These are phyloP conservation scores for Aethionema arabicum DNA, from an alignment of 345 rosid genomes.

Conservation along the genomic window DNA sequence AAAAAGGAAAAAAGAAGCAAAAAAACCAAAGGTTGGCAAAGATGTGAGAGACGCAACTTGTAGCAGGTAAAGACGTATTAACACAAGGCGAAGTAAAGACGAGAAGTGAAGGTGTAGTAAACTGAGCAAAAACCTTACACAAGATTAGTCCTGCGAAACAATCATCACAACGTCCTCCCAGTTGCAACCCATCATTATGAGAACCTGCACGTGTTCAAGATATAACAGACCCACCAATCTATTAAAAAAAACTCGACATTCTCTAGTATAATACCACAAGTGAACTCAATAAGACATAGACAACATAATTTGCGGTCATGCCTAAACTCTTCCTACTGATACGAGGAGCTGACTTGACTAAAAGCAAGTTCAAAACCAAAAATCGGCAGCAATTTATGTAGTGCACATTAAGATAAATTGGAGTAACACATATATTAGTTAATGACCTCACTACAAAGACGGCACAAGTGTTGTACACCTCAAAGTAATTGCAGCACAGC, in stretches of 20 bases:
- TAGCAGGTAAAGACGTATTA: not conserved
- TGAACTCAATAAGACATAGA: not conserved
- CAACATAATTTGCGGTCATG: not conserved
- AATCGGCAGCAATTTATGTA: not conserved
- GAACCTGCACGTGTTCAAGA: slow-evolving; percentile 19
- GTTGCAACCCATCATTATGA: slow-evolving; percentile 9
- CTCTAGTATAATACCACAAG: not conserved
- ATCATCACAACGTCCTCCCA: slow-evolving; percentile 14
- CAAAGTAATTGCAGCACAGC: slow-evolving; percentile 24
- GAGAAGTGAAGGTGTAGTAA: not conserved
- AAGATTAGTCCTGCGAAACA: slow-evolving; percentile 1
- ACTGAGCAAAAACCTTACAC: slow-evolving; percentile 1
- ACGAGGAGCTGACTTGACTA: not conserved
- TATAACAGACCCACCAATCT: slow-evolving; percentile 14
- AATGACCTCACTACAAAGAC: slow-evolving; percentile 12
- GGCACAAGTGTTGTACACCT: slow-evolving; percentile 28
- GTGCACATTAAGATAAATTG: not conserved
- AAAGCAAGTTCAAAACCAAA: not conserved
- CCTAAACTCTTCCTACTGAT: not conserved
- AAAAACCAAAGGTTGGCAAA: not conserved
- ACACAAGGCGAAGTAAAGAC: not conserved
- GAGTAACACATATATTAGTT: slow-evolving; percentile 13
- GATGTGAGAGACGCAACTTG: slow-evolving; percentile 14
- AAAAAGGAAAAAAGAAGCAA: not conserved
- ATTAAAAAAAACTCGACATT: slow-evolving; percentile 1